Base-by-base conservation (phyloP, 2,329 filamentous ascomycete genomes). In the Coniosporium tulheliwenetii region DNA sequence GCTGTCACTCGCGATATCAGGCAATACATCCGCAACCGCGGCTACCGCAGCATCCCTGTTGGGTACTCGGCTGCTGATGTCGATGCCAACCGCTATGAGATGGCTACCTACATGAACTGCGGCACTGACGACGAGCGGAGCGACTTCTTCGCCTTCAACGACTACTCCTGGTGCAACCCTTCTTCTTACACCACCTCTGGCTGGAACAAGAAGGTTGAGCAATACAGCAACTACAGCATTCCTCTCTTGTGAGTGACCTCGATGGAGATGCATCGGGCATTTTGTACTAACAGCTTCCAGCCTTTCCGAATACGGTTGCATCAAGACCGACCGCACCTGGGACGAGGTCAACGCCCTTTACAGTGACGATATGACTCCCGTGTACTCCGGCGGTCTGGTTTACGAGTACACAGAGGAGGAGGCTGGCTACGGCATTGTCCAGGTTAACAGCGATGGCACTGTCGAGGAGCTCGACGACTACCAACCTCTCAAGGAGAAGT, bases 341-440 rank as follows among this genome's bases (percentile, higher is more conserved):
- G 69, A 77, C 44, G 89, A 95, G 66, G 65, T 95, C 40, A 62
- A 63, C 38, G 71, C 87, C 37, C 70, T 98, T 43, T 96, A 95
- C 79, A 75, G 68, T 62, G 63, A 62, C 14, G 60, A 94, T 44
- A 96, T 96, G 89, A 86, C 81, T 7, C 51, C 61, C 13, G 86
- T 95, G 53, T 96, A 94, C 74, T 95, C 87, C 34, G 91, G 91
- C 53, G 91, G 91, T 60, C 75, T 98, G 33, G 83, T 95, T 61
- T 98, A 95, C 66, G 87, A 96, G 64, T 98, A 94, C 69, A 79
- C 82, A 8, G 66, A 81, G 54, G 85, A 93, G 62, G 70, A 71
- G 45, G 85, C 79, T 65, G 70, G 79, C 37, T 96, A 78, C 61
- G 89, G 87, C 48, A 79, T 93, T 44, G 85, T 87, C 56, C 64